These are phyloP conservation scores for Cladophialophora chaetospira DNA, from an alignment of 2,329 filamentous ascomycete genomes.

Conservation along the genomic window DNA sequence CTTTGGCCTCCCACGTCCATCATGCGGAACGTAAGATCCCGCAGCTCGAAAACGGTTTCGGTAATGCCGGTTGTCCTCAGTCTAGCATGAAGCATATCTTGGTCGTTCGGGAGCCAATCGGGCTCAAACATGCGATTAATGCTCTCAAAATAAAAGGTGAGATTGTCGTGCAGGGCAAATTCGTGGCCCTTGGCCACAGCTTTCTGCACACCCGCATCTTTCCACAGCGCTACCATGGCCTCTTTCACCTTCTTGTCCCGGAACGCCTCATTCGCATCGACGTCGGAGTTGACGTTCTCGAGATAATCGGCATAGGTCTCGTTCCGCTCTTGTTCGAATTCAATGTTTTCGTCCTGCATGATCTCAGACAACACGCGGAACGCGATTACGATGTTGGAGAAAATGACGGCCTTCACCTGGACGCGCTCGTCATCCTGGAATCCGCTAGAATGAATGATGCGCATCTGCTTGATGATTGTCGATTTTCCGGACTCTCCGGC, in stretches of 20 bases:
- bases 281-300: constrained; percentile 72
- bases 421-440: constrained; percentile 88
- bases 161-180: constrained; percentile 92
- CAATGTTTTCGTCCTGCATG: constrained; percentile 81
- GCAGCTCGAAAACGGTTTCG: constrained; percentile 89
- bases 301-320: constrained; percentile 79
- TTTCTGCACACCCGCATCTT: constrained; percentile 76
- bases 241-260: constrained; percentile 63
- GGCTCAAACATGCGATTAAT: constrained; percentile 73
- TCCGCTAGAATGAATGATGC: constrained; percentile 90
- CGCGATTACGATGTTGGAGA: constrained; percentile 89
- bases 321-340: constrained; percentile 76
- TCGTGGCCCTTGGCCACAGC: constrained; percentile 95
- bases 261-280: constrained; percentile 78
- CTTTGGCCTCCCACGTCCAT: constrained; percentile 92
- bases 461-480: constrained; percentile 98
- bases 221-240: constrained; percentile 83
- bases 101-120: constrained; percentile 85
- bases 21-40: constrained; percentile 93
- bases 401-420: constrained; percentile 93
- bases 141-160: constrained; percentile 85
- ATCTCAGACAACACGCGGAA: constrained; percentile 88
- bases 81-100: constrained; percentile 89
- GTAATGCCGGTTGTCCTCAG: constrained; percentile 93
- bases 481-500: constrained; percentile 96